Evolutionary conservation across 2,329 filamentous ascomycete genomes (phyloP).

Genomic region (Diaporthe sp.): DNA sequence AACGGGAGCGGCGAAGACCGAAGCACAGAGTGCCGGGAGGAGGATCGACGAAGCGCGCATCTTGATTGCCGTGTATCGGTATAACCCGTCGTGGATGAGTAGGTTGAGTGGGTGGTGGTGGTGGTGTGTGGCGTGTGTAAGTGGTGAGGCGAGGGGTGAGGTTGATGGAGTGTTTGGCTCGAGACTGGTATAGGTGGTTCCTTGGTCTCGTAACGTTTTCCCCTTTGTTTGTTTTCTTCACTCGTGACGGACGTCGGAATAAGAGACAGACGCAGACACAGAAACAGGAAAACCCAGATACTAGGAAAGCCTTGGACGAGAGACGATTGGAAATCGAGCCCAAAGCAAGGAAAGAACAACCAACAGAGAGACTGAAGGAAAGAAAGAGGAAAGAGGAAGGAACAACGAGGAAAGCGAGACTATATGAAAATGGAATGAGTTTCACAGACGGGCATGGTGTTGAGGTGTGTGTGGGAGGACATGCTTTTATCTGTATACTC

Average conservation of each 20-base stretch:
- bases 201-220: neutral
- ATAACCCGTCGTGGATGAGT: neutral
- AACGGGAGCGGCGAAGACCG: conserved; percentile 59
- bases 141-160: conserved; percentile 9
- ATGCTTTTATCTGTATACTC: conserved; percentile 32
- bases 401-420: conserved; percentile 16
- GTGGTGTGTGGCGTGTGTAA: conserved; percentile 21
- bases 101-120: neutral
- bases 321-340: conserved; percentile 33
- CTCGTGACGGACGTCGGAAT: conserved; percentile 13
- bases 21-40: conserved; percentile 60
- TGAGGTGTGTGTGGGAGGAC: conserved; percentile 18
- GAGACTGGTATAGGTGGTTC: conserved; percentile 30
- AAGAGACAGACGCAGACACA: conserved; percentile 34
- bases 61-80: conserved; percentile 44
- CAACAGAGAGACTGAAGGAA: conserved; percentile 37
- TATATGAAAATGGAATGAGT: conserved; percentile 36
- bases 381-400: conserved; percentile 31
- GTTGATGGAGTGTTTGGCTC: conserved; percentile 27
- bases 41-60: conserved; percentile 68
- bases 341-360: conserved; percentile 35
- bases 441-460: conserved; percentile 20
- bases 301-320: conserved; percentile 36
- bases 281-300: conserved; percentile 35
- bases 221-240: neutral